These are phyloP conservation scores for Blastocladiella emersonii DNA, from an alignment of 371 early-diverging fungal genomes.

Conservation along the genomic window DNA sequence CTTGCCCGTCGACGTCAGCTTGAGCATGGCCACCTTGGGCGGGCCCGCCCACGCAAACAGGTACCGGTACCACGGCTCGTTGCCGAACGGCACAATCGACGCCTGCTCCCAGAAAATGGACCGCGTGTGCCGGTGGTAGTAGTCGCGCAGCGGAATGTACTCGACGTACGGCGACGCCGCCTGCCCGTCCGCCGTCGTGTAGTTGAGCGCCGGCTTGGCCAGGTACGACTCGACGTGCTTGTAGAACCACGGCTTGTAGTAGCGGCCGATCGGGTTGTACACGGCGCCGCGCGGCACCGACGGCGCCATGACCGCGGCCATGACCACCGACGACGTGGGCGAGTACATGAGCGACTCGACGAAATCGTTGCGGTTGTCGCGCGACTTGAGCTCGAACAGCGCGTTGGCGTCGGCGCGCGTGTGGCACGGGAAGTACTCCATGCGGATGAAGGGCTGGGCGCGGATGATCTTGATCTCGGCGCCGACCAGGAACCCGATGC, in stretches of 20 bases:
- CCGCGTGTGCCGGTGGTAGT: slow-evolving; percentile 33
- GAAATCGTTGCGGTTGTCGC: slow-evolving; percentile 17
- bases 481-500: slow-evolving; percentile 24
- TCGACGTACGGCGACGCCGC: too few relatives aligned
- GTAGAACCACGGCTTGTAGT: slow-evolving; percentile 33
- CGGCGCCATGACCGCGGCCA: slow-evolving; percentile 20
- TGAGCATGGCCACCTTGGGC: slow-evolving; percentile 23
- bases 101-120: slow-evolving; percentile 28
- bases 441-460: slow-evolving; percentile 13
- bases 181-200: too few relatives aligned
- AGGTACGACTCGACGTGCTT: slow-evolving; percentile 20
- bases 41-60: slow-evolving; percentile 26
- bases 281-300: slow-evolving; percentile 10
- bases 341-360: slow-evolving; percentile 25
- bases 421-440: slow-evolving; percentile 18
- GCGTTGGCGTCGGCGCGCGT: slow-evolving; percentile 5
- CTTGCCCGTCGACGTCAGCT: slow-evolving; percentile 19
- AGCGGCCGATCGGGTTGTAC: slow-evolving; percentile 19
- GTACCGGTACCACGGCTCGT: slow-evolving; percentile 19
- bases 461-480: slow-evolving; percentile 17
- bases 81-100: slow-evolving; percentile 25
- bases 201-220: slow-evolving; percentile 2
- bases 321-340: slow-evolving; percentile 21
- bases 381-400: background rate
- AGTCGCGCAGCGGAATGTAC: slow-evolving; percentile 30